These are phyloP conservation scores for Cryptococcus maquisensis DNA, from an alignment of 1,284 basidiomycete species.

Conservation along the genomic window DNA sequence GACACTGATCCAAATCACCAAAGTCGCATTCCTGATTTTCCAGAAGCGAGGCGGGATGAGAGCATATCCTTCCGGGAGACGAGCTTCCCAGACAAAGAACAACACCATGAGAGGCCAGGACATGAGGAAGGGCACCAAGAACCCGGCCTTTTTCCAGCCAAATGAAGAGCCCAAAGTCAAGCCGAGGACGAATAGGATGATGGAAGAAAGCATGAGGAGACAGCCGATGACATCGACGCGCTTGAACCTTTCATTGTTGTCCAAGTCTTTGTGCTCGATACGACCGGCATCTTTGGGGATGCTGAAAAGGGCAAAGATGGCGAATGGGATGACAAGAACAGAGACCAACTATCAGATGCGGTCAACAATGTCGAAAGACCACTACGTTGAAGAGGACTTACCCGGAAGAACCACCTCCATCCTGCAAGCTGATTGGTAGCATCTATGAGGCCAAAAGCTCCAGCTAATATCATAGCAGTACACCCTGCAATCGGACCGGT, in stretches of 20 bases:
- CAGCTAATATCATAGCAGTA: slow-evolving; percentile 38
- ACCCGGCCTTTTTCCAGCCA: slow-evolving; percentile 38
- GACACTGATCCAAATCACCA: slow-evolving; percentile 28
- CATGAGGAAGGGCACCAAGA: slow-evolving; percentile 46
- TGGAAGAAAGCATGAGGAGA: slow-evolving; percentile 30
- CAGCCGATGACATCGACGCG: slow-evolving; percentile 39
- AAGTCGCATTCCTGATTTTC: slow-evolving; percentile 33
- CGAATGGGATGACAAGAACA: slow-evolving; percentile 27
- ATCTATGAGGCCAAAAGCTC: slow-evolving; percentile 44
- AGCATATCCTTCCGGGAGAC: slow-evolving; percentile 23
- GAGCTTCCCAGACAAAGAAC: slow-evolving; percentile 38
- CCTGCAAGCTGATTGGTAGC: slow-evolving; percentile 37
- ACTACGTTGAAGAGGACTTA: slow-evolving; percentile 2
- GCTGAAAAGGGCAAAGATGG: slow-evolving; percentile 14
- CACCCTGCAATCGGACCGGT: slow-evolving; percentile 44
- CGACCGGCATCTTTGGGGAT: slow-evolving; percentile 29
- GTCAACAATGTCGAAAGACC: no score
- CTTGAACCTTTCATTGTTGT: slow-evolving; percentile 24
- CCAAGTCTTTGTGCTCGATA: slow-evolving; percentile 1
- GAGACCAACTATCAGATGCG: slow-evolving; percentile 11
- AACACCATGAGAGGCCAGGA: slow-evolving; percentile 32
- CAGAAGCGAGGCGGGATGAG: slow-evolving; percentile 32
- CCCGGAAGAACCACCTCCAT: slow-evolving; percentile 48
- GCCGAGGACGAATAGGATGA: slow-evolving; percentile 42
- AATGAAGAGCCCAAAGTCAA: slow-evolving; percentile 41